Conservation (phyloP, 1,284 basidiomycete genomes). For the Lentinula novae-zelandiae region DNA sequence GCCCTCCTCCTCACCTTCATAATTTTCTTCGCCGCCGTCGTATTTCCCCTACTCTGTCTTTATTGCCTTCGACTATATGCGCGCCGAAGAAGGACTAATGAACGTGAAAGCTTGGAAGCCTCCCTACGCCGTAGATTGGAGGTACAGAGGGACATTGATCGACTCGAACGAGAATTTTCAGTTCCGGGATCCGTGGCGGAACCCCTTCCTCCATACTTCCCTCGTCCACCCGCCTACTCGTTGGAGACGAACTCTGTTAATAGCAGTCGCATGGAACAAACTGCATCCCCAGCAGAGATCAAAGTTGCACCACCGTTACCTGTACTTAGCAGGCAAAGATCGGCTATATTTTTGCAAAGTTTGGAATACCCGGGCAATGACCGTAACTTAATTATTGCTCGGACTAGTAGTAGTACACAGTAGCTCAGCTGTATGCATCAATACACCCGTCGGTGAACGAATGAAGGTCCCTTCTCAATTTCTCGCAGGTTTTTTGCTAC, state of each 20-base stretch:
- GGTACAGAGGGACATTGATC: neutral
- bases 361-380: neutral
- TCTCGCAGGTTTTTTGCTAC: no score
- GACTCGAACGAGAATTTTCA: neutral
- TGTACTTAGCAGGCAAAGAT: neutral
- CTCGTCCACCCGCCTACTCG: conserved; percentile 5
- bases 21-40: neutral
- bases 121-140: neutral
- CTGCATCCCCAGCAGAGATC: neutral
- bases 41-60: conserved; percentile 1
- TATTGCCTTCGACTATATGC: neutral
- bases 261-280: neutral
- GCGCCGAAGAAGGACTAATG: neutral
- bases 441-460: neutral
- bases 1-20: neutral
- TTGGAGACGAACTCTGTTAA: neutral
- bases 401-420: neutral
- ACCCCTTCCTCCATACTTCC: conserved; percentile 6
- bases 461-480: neutral
- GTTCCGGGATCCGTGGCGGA: neutral
- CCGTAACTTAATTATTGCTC: neutral
- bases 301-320: neutral
- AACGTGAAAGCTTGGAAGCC: neutral
- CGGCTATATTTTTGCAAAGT: neutral
- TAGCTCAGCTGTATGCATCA: neutral